These are phyloP conservation scores for Cryoendolithus antarcticus DNA, from an alignment of 2,329 filamentous ascomycete genomes.

Conservation along the genomic window DNA sequence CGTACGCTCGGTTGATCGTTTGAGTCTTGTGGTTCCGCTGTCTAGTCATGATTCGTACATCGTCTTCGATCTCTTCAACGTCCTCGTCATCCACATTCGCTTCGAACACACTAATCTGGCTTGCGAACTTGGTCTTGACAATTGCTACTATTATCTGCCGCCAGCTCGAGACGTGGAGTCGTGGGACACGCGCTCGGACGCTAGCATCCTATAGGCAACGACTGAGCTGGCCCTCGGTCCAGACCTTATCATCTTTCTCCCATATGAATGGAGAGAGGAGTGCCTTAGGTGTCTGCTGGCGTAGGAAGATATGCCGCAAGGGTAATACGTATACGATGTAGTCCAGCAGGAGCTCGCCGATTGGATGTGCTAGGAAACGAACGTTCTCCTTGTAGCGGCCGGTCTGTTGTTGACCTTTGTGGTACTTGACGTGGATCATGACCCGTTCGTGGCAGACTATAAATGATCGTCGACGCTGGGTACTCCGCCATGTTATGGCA, in stretches of 20 bases:
- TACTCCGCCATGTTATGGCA: conserved; percentile 5
- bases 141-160: conserved; percentile 9
- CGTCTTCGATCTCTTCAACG: conserved; percentile 2
- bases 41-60: conserved; percentile 5
- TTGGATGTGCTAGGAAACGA: conserved; percentile 6
- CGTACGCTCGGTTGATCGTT: conserved; percentile 7
- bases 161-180: conserved; percentile 6
- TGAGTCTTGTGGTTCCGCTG: conserved; percentile 8
- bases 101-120: conserved; percentile 4
- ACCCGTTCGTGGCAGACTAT: conserved; percentile 4
- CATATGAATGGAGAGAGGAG: conserved; percentile 8
- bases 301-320: conserved; percentile 8
- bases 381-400: conserved; percentile 8
- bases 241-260: conserved; percentile 8
- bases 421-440: conserved; percentile 6
- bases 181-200: conserved; percentile 3
- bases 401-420: conserved; percentile 7
- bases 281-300: conserved; percentile 1
- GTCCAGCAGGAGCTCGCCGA: conserved; percentile 7
- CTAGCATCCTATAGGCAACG: conserved; percentile 5
- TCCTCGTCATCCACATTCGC: conserved; percentile 3
- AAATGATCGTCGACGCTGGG: conserved; percentile 3
- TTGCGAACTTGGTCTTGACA: conserved; percentile 9
- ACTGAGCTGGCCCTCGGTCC: conserved; percentile 4
- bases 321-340: conserved; percentile 7